These are phyloP conservation scores for Ustilago tritici DNA, from an alignment of 1,284 basidiomycete genomes.

Conservation along the genomic window DNA sequence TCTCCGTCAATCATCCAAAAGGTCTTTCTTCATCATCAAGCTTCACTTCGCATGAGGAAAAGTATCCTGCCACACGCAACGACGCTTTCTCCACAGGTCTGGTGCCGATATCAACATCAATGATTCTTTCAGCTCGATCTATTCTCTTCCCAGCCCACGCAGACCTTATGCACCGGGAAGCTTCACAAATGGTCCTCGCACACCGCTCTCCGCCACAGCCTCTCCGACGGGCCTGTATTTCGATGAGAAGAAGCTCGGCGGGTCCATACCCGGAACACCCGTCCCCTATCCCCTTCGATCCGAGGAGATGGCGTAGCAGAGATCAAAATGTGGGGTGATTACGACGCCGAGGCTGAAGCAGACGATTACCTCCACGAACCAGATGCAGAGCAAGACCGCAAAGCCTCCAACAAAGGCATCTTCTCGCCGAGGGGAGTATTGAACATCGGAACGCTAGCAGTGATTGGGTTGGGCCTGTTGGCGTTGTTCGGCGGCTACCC, in stretches of 20 bases:
- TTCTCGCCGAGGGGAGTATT: slow-evolving; percentile 38
- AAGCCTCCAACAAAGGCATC: slow-evolving; percentile 3
- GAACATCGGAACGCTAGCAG: slow-evolving; percentile 44
- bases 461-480: slow-evolving; percentile 44
- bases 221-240: slow-evolving; percentile 21
- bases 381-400: slow-evolving; percentile 45
- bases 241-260: slow-evolving; percentile 37
- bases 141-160: slow-evolving; percentile 18
- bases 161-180: slow-evolving; percentile 40
- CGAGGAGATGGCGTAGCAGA: slow-evolving; percentile 8
- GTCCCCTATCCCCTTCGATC: slow-evolving; percentile 12
- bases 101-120: slow-evolving; percentile 38
- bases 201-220: slow-evolving; percentile 29
- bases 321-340: slow-evolving; percentile 44
- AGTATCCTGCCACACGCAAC: slow-evolving; percentile 24
- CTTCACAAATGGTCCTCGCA: slow-evolving; percentile 32
- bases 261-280: background rate
- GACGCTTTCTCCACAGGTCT: slow-evolving; percentile 34
- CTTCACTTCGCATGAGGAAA: slow-evolving; percentile 28
- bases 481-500: slow-evolving; percentile 56
- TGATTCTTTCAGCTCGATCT: slow-evolving; percentile 25
- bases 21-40: slow-evolving; percentile 24
- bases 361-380: slow-evolving; percentile 44
- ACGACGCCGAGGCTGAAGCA: slow-evolving; percentile 30
- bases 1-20: slow-evolving; percentile 24